Conservation (phyloP, 768 basidiomycete genomes). For the Amylocystis lapponica region DNA sequence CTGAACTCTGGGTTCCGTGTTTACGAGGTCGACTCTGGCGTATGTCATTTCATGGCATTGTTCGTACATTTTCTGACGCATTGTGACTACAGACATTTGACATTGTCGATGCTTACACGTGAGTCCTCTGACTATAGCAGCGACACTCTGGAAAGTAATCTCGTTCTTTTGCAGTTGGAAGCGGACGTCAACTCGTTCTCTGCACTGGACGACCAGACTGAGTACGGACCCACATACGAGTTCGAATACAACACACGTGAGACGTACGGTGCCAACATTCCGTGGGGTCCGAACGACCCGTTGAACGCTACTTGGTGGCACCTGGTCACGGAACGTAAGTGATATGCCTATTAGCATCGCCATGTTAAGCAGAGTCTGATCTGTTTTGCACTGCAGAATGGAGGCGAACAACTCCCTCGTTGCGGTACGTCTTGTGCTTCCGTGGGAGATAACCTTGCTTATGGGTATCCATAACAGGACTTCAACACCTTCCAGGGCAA, state of each 20-base stretch:
- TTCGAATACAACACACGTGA: conserved; percentile 67
- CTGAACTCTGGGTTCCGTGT: conserved; percentile 73
- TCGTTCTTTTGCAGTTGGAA: conserved; percentile 44
- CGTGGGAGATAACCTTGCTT: conserved; percentile 1
- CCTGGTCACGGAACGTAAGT: conserved; percentile 63
- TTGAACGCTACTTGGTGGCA: conserved; percentile 86
- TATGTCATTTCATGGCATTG: conserved; percentile 27
- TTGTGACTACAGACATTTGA: conserved; percentile 56
- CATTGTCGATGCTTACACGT: conserved; percentile 75
- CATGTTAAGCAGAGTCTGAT: neutral
- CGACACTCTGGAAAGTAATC: neutral
- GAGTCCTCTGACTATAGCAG: conserved; percentile 20
- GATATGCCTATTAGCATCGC: neutral
- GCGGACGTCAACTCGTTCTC: conserved; percentile 55
- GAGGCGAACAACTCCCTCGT: conserved; percentile 50
- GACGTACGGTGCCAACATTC: conserved; percentile 53
- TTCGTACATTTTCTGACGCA: neutral
- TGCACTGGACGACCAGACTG: conserved; percentile 49
- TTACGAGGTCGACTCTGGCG: conserved; percentile 66
- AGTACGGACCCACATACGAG: conserved; percentile 54
- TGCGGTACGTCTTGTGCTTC: conserved; percentile 31
- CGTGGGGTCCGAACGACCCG: conserved; percentile 60
- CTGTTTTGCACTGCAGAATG: conserved; percentile 46
- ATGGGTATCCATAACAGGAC: conserved; percentile 29
- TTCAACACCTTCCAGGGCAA: conserved; percentile 75